Conservation (phyloP, 2,329 filamentous ascomycete genomes). For the Bipolaris oryzae region DNA sequence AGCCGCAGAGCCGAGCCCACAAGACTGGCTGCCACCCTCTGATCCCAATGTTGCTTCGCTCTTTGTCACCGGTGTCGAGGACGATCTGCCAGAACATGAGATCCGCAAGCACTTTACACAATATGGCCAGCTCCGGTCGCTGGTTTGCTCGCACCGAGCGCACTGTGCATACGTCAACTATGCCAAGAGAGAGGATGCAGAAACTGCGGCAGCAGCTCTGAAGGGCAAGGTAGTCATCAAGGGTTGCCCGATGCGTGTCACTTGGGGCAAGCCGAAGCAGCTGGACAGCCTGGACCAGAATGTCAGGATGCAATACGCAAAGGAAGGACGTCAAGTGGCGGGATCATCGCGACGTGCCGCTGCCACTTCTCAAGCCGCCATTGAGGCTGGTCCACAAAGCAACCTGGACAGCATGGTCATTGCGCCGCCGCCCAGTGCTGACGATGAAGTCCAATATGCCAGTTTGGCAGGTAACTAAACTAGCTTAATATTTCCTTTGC, state of each 20-base stretch:
- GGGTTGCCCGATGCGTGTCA: constrained; percentile 85
- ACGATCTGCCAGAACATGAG: constrained; percentile 91
- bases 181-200: constrained; percentile 80
- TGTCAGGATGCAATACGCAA: constrained; percentile 78
- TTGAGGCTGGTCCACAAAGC: constrained; percentile 49
- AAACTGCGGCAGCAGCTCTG: constrained; percentile 81
- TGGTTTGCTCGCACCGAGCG: constrained; percentile 95
- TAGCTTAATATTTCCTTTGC: constrained; percentile 46
- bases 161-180: constrained; percentile 98
- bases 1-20: constrained; percentile 77
- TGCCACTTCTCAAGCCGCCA: constrained; percentile 46
- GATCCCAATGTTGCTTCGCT: constrained; percentile 90
- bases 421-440: constrained; percentile 78
- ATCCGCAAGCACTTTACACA: constrained; percentile 87
- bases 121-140: constrained; percentile 86
- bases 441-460: constrained; percentile 81
- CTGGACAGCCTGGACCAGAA: constrained; percentile 91
- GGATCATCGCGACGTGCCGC: constrained; percentile 36
- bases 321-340: constrained; percentile 66
- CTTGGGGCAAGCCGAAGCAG: constrained; percentile 92
- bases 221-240: constrained; percentile 89
- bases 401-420: constrained; percentile 57
- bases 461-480: constrained; percentile 83
- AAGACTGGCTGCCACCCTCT: constrained; percentile 83
- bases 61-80: constrained; percentile 93